Evolutionary conservation across 1,284 basidiomycete genomes (phyloP).

Genomic region (Melampsora larici-populina): DNA sequence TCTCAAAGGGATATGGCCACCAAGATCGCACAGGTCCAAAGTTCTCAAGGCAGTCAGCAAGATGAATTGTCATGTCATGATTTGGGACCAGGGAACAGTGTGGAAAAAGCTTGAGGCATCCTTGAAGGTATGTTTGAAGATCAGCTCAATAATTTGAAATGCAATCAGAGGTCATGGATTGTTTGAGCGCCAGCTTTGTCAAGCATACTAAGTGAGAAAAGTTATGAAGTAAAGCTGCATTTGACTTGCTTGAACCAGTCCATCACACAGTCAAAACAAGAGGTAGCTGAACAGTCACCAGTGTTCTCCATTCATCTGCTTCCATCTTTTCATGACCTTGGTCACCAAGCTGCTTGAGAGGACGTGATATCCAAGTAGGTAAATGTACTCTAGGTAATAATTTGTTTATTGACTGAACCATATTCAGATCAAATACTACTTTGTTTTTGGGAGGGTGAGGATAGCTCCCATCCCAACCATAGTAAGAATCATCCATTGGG

Average conservation of each 20-base stretch:
- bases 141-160: constrained; percentile 7
- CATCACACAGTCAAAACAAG: constrained; percentile 25
- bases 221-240: constrained; percentile 2
- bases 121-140: constrained; percentile 8
- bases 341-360: constrained; percentile 20
- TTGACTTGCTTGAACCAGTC: neutral
- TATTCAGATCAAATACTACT: constrained; percentile 3
- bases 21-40: constrained; percentile 24
- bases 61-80: constrained; percentile 39
- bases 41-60: constrained; percentile 28
- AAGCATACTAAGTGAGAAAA: constrained; percentile 24
- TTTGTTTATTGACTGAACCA: constrained; percentile 11
- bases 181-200: constrained; percentile 23
- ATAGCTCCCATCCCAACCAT: constrained; percentile 22
- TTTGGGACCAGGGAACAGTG: constrained; percentile 14
- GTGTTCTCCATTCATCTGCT: constrained; percentile 43
- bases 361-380: constrained; percentile 24
- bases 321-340: constrained; percentile 18
- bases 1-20: constrained; percentile 31
- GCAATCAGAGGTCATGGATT: neutral
- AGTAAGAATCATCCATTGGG: neutral
- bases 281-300: constrained; percentile 17
- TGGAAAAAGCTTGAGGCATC: constrained; percentile 4
- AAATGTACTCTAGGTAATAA: neutral
- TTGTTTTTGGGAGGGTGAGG: neutral